Base-by-base conservation (phyloP, 2,329 filamentous ascomycete species). In the Microcyclospora pomicola region DNA sequence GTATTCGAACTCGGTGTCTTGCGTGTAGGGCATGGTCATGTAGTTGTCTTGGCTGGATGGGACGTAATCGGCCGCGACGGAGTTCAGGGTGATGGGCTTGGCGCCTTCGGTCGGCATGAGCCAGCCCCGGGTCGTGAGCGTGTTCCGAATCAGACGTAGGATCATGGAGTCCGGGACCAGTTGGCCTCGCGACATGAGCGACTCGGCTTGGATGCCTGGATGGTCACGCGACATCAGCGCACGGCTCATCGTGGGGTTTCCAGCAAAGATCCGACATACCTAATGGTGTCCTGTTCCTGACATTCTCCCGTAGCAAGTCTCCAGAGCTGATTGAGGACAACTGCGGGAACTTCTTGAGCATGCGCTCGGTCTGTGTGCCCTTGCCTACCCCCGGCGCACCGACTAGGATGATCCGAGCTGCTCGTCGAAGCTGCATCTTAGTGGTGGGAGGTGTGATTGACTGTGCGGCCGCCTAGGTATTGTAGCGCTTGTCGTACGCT, bases 361-460 rank as follows among this genome's bases (percentile, higher is more conserved):
- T 69, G 44, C 91, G 77, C 60, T 93, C 83, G 36, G 84, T 85
- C 66, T 98, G 91, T 2, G 91, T 98, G 45, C 54, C 91, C 62
- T 98, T 98, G 45, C 91, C 91, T 40, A 94, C 91, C 41, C 87
- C 87, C n/a, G 91, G 91, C 37, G 88, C 87, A 51, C 91, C 91
- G 52, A 98, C 76, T 49, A 98, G 76, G 56, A 98, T 96, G 46
- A 96, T 80, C 45, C 91, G 82, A 38, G 91, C 91, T 41, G 91
- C 88, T 64, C 48, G 52, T 6, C 54, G 52, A 35, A 51, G 30
- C 64, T 75, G 62, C 49, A 59, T 64, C 19, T 41, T 48, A 13
- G 43, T 34, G 36, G 42, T 40, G 24, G 29, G 14, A 31, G 29
- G 31, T 33, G 38, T 16, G 34, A 33, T 31, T 6, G 30, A n/a